Evolutionary conservation across 345 rosid species (phyloP), one percentile per base, ranked within the genome.

Genomic region (Rhizophora mangle): DNA sequence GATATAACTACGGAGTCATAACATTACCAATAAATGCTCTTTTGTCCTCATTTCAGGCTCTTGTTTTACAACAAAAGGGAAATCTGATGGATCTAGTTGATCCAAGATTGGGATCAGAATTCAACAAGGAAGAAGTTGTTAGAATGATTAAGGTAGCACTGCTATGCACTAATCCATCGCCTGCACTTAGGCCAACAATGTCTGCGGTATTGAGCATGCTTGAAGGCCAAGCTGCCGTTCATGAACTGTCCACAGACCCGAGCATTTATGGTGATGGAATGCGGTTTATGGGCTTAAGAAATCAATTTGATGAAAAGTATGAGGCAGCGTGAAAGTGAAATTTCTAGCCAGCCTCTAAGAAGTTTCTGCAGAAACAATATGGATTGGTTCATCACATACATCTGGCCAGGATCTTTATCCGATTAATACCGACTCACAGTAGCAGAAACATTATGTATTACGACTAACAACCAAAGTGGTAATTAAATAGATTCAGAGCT

Each of bases 131-230:
- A 49, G 75, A 80, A 75, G 80, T 27, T 30, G 9, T 70, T 46
- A 55, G 24, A 13, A 70, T 70, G 73, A 59, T 60, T 13, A 52
- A 76, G 13, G 62, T 73, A 11, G 83, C 83, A 10, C 46, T 80
- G 11, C 27, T 73, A 6, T 80, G 83, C 70, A 66, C 80, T 6
- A 70, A 73, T 52, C 61, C 20, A 0, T 76, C 80, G n/a, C 68
- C 83, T 8, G 43, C 76, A 1, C 58, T 63, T 9, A 69, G 83
- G 70, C 83, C 83, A 18, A 39, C 73, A 27, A 80, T 80, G 83
- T 76, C 80, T 34, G 63, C 29, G 7, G 83, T 70, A 24, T 78
- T 76, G 51, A 69, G 65, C 21, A 70, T 80, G 75, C 83, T 80
- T 18, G 75, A 76, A 73, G 83, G 83, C 20, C 70, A 56, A 66